Evolutionary conservation across 1,284 basidiomycete species (phyloP).

Genomic region (Tilletiopsis washingtonensis): DNA sequence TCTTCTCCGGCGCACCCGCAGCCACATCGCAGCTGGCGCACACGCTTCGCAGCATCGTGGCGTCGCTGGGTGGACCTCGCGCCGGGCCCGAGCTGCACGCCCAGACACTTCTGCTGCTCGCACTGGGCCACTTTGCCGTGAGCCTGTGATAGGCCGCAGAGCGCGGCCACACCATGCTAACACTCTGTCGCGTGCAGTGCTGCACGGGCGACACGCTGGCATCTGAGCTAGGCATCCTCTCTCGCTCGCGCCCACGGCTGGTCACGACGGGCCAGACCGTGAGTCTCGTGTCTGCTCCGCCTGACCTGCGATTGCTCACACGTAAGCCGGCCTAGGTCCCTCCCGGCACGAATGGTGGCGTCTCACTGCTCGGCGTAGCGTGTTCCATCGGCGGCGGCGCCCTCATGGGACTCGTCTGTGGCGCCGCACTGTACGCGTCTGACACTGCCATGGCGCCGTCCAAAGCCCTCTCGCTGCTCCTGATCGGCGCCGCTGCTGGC

Average conservation of each 20-base stretch:
- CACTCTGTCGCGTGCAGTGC: conserved; percentile 1
- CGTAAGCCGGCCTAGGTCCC: no score
- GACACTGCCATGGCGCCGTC: no score
- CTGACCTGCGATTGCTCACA: no score
- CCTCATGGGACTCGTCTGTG: conserved; percentile 17
- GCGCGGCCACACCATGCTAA: neutral
- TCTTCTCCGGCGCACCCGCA: conserved; percentile 7
- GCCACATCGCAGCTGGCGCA: no score
- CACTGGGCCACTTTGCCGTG: conserved; percentile 27
- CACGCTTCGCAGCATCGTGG: no score
- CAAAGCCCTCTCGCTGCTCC: no score
- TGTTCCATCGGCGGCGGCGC: conserved; percentile 67
- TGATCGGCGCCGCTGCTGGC: no score
- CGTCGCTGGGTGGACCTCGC: no score
- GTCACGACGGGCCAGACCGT: conserved; percentile 13
- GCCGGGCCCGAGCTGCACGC: neutral
- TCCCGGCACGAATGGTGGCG: conserved; percentile 82
- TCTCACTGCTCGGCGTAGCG: conserved; percentile 66
- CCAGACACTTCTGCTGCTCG: conserved; percentile 12
- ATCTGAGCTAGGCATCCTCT: conserved; percentile 37
- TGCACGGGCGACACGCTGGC: conserved; percentile 41
- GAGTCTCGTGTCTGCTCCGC: no score
- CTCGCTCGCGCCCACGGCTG: conserved; percentile 18
- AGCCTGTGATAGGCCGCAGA: neutral
- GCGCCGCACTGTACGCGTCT: neutral